A percentile compares a stretch with the other conserved stretches of the same genome.
phyloP scores from a whole-genome alignment of 345 rosid genomes.

The Eutrema yunnanense region DNA sequence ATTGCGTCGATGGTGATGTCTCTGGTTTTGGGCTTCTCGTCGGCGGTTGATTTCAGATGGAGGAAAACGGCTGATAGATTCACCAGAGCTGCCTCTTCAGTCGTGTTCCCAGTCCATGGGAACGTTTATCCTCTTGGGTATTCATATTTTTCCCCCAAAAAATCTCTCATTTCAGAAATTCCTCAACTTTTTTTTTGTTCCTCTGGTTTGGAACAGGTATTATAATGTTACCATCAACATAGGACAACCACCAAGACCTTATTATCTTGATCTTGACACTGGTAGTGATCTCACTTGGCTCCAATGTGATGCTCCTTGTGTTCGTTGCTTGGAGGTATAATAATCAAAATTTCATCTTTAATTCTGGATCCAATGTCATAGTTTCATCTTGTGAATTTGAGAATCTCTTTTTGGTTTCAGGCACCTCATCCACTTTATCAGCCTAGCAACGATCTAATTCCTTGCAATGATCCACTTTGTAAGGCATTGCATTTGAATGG shows the following conservation, averaged over 20 bases:
- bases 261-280: conserved; percentile 86
- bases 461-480: conserved; percentile 71
- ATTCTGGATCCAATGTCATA: background rate
- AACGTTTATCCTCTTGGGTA: conserved; percentile 80
- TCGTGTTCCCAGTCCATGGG: conserved; percentile 63
- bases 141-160: background rate
- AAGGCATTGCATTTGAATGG: conserved; percentile 54
- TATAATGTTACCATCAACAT: conserved; percentile 68
- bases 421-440: conserved; percentile 85
- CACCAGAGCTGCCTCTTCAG: conserved; percentile 49
- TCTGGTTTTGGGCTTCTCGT: conserved; percentile 33
- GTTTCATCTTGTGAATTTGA: background rate
- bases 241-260: conserved; percentile 81
- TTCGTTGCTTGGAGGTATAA: conserved; percentile 44
- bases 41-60: conserved; percentile 40
- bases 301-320: conserved; percentile 88
- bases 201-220: conserved; percentile 36
- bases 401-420: conserved; percentile 30
- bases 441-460: conserved; percentile 63
- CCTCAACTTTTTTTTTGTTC: background rate
- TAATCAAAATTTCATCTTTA: background rate
- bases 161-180: background rate
- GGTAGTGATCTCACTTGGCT: conserved; percentile 99
- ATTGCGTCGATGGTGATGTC: conserved; percentile 25
- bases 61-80: conserved; percentile 33